These are phyloP conservation scores for Miamiensis avidus DNA, from an alignment of 169 alveolate species.

Conservation along the genomic window DNA sequence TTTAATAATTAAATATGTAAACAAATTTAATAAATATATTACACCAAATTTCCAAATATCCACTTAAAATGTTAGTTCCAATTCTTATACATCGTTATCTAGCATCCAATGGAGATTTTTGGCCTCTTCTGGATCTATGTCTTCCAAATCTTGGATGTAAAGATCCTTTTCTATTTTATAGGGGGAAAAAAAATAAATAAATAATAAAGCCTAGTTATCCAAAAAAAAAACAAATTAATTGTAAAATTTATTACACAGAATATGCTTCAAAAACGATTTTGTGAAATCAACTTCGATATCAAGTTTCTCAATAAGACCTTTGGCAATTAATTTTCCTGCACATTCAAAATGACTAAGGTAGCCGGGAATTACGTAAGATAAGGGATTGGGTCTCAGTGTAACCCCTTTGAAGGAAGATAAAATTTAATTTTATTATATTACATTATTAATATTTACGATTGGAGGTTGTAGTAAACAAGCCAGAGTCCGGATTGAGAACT, in stretches of 20 bases:
- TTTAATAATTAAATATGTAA: no score
- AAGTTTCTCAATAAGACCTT: slow-evolving; percentile 7
- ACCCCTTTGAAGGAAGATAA: neutral
- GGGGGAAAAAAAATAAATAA: no score
- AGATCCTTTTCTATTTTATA: neutral
- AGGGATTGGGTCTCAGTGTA: slow-evolving; percentile 12
- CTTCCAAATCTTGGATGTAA: slow-evolving; percentile 10
- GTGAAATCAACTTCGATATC: slow-evolving; percentile 25
- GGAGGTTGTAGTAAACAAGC: neutral
- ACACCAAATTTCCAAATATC: neutral
- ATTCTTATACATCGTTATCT: slow-evolving; percentile 22
- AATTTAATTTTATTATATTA: slow-evolving; percentile 1
- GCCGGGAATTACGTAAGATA: slow-evolving; percentile 8
- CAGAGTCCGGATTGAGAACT: neutral
- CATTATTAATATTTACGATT: neutral
- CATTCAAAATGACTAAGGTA: slow-evolving; percentile 1
- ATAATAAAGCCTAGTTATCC: no score
- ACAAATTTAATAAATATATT: no score
- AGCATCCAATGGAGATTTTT: slow-evolving; percentile 18
- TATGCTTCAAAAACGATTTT: slow-evolving; percentile 19
- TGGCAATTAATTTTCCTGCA: slow-evolving; percentile 24
- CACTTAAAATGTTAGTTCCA: neutral
- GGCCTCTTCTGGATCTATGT: slow-evolving; percentile 13
- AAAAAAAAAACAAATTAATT: no score
- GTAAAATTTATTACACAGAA: neutral